Evolutionary conservation across 2,329 filamentous ascomycete species (phyloP).

Genomic region (Fusarium hostae): DNA sequence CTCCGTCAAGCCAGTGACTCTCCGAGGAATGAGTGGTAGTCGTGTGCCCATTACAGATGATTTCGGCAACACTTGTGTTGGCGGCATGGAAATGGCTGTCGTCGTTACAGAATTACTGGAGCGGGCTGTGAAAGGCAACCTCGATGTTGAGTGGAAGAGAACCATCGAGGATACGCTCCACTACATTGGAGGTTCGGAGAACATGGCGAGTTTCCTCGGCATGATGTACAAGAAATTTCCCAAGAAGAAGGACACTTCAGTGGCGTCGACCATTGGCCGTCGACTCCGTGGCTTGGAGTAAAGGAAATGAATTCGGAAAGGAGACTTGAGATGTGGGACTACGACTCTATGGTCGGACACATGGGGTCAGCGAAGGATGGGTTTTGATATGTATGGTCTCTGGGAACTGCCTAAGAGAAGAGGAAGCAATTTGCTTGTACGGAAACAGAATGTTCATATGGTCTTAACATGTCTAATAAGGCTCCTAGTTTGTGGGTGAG

Average conservation of each 20-base stretch:
- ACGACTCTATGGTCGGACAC: background rate
- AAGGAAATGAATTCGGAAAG: background rate
- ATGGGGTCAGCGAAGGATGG: background rate
- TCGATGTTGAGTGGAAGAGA: constrained; percentile 6
- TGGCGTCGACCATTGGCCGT: background rate
- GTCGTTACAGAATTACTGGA: constrained; percentile 17
- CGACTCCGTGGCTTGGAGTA: constrained; percentile 13
- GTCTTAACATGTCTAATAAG: background rate
- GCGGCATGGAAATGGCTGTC: constrained; percentile 27
- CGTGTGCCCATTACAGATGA: background rate
- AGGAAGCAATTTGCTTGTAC: background rate
- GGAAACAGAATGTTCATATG: background rate
- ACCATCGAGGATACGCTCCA: constrained; percentile 16
- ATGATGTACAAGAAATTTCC: constrained; percentile 13
- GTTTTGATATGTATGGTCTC: background rate
- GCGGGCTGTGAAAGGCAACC: background rate
- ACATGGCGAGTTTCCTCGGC: constrained; percentile 13
- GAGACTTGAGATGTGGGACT: background rate
- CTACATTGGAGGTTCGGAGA: constrained; percentile 20
- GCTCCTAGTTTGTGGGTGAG: background rate
- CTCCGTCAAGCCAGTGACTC: constrained; percentile 1
- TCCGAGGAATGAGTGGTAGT: constrained; percentile 18
- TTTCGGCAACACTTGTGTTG: constrained; percentile 18
- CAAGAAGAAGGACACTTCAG: background rate
- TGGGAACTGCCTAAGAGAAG: background rate